Base-by-base conservation (phyloP, 164 flowering plant genomes). In the Berberis thunbergii region DNA sequence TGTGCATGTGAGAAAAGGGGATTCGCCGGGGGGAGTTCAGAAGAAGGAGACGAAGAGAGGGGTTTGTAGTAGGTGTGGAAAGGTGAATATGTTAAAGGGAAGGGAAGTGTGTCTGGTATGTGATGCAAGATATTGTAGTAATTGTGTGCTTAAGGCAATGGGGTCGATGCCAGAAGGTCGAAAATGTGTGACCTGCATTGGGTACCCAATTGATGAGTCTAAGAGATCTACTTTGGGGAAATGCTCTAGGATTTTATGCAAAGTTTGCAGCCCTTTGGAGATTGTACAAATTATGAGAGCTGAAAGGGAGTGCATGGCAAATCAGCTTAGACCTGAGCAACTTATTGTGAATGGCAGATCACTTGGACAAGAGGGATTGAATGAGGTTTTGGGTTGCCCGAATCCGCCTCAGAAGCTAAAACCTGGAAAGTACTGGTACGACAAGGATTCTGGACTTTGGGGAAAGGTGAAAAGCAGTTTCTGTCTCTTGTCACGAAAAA, bases 91-190 rank as follows among this genome's bases (percentile, higher is more conserved):
- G 73, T 89, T 95, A 96, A 93, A 92, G 58, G 78, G 83, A 10
- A 91, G 87, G 67, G 98, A 94, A 77, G 75, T 76, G 3, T 94
- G 98, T 70, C 56, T 94, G 58, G 96, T 86, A 60, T 94, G 98
- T 76, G 87, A 84, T 79, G 86, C 91, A 4, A 84, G 79, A 73
- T 94, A 91, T 70, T 94, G 98, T 76, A 76, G 91, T 68, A 91
- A 79, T 62, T 94, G 98, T 72, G 88, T 91, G 78, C 91, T 94
- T 63, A 78, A 95, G 73, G 96, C 95, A n/a, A 94, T 90, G 97
- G 98, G 98, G 4, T 94, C 98, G 6, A 94, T 94, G 98, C 98
- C 98, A 4, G 97, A 94, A 78, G 98, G 98, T 61, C 87, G 98
- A 26, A 94, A 91, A 61, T 94, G 98, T 72, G 96, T 94, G 11